Conservation (phyloP, 257 asterid species). For the Scutellaria barbata region DNA sequence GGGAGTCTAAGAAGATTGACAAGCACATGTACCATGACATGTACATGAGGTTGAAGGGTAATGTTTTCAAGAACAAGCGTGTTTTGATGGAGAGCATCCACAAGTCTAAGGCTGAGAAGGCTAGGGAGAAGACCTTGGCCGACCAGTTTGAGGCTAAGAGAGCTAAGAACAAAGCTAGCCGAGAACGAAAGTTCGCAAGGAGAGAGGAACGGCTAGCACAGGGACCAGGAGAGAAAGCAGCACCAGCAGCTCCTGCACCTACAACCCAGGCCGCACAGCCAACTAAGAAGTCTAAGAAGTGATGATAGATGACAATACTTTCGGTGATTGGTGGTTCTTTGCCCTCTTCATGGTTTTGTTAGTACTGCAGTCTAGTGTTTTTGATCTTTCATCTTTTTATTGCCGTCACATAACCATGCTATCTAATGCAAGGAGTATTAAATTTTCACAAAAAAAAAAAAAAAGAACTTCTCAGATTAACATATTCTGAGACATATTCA, state of each 20-base stretch:
- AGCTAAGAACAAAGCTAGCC: constrained; percentile 58
- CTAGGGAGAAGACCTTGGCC: constrained; percentile 74
- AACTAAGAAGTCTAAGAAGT: constrained; percentile 53
- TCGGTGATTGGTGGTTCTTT: constrained; percentile 21
- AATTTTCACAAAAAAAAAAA: constrained; percentile 13
- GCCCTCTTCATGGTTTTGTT: constrained; percentile 40
- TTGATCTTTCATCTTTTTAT: background rate
- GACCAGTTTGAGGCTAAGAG: constrained; percentile 71
- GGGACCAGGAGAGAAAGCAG: constrained; percentile 57
- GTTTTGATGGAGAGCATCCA: constrained; percentile 75
- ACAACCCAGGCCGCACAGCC: constrained; percentile 44
- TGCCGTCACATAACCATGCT: constrained; percentile 29
- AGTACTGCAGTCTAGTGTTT: constrained; percentile 35
- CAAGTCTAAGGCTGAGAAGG: constrained; percentile 74
- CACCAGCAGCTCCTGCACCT: constrained; percentile 43
- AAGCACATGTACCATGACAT: constrained; percentile 74
- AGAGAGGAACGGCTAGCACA: constrained; percentile 55
- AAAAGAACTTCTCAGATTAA: no score
- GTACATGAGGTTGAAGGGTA: constrained; percentile 80
- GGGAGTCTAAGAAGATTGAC: constrained; percentile 69
- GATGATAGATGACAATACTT: constrained; percentile 19
- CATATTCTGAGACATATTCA: no score
- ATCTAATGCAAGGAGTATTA: constrained; percentile 28
- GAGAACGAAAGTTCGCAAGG: constrained; percentile 55
- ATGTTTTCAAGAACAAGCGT: constrained; percentile 72